Base-by-base conservation (phyloP, 441 rosid genomes). In the Melastoma candidum region DNA sequence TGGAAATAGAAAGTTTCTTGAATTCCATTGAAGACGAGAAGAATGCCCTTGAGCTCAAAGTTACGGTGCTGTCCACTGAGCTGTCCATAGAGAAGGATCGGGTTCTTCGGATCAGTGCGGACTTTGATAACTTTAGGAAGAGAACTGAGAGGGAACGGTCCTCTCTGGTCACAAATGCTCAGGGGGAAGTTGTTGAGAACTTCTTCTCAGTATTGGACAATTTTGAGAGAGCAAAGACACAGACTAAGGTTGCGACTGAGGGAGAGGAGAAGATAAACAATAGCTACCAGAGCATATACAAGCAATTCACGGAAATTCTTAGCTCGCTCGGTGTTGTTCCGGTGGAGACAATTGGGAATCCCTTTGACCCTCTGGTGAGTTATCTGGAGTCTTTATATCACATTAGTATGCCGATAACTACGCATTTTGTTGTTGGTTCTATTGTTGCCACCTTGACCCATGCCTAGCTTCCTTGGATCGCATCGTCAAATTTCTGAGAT, bases 321-420 rank as follows among this genome's bases (percentile, higher is more conserved):
- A 68, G 60, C 17, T 80, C 94, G 2, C 84, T 87, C 51, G 88
- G 93, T 55, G 95, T 92, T 70, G 79, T 76, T 36, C 78, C 77
- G 54, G 94, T 85, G 70, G 95, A 85, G 72, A 79, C 98, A 4
- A 61, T 82, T n/a, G 93, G 96, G 46, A 77, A 72, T 25, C 88
- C 81, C 25, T 90, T 92, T 72, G 96, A 92, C 79, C 96, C 98
- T 57, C 50, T 76, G 95, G 98, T 92, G 73, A 83, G 95, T 47
- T 44, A 43, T 48, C 49, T 54, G 2, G 11, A 12, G 17, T 11
- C 10, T 36, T 14, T 52, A 13, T 32, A 52, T 7, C n/a, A 8
- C 25, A 12, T 51, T 32, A 8, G 11, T 45, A 7, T 52, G 46
- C 45, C 22, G 36, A 52, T 29, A 36, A 52, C 41, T 36, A 36